These are phyloP conservation scores for Neurospora africana DNA, from an alignment of 495 filamentous ascomycete genomes.

Conservation along the genomic window DNA sequence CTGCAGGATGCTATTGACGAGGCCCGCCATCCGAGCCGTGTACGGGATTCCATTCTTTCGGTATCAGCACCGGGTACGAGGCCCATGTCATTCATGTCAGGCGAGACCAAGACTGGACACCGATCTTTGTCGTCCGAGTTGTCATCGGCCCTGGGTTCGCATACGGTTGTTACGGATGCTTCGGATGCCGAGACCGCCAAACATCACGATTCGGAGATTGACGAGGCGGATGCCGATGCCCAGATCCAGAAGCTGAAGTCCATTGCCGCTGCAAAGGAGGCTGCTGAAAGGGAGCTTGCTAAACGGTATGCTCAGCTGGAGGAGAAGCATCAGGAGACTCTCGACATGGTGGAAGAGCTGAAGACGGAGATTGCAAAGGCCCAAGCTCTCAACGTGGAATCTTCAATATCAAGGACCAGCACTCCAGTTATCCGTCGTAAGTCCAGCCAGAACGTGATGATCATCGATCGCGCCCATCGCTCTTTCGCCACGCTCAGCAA, in stretches of 20 bases:
- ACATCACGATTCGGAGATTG: conserved; percentile 14
- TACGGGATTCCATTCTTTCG: conserved; percentile 42
- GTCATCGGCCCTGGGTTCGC: conserved; percentile 83
- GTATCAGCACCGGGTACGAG: conserved; percentile 51
- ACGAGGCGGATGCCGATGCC: conserved; percentile 31
- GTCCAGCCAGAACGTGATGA: conserved; percentile 84
- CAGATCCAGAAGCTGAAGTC: conserved; percentile 64
- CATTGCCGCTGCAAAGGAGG: conserved; percentile 65
- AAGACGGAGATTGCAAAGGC: conserved; percentile 75
- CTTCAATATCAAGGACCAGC: conserved; percentile 52
- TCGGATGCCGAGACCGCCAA: conserved; percentile 45
- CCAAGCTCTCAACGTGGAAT: conserved; percentile 43
- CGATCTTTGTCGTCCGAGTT: conserved; percentile 94
- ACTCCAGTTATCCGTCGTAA: conserved; percentile 77
- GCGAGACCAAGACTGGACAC: conserved; percentile 62
- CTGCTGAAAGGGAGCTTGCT: conserved; percentile 56
- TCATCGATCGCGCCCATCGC: conserved; percentile 82
- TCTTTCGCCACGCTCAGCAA: conserved; percentile 84
- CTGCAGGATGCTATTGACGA: conserved; percentile 83
- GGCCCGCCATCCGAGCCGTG: conserved; percentile 50
- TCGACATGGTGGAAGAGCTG: conserved; percentile 79
- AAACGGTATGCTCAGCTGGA: conserved; percentile 75
- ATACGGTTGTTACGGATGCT: conserved; percentile 46
- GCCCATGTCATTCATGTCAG: conserved; percentile 87
- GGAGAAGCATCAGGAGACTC: conserved; percentile 65